These are phyloP conservation scores for Yamadazyma dushanensis DNA, from an alignment of 1,139 yeast species.

Conservation along the genomic window DNA sequence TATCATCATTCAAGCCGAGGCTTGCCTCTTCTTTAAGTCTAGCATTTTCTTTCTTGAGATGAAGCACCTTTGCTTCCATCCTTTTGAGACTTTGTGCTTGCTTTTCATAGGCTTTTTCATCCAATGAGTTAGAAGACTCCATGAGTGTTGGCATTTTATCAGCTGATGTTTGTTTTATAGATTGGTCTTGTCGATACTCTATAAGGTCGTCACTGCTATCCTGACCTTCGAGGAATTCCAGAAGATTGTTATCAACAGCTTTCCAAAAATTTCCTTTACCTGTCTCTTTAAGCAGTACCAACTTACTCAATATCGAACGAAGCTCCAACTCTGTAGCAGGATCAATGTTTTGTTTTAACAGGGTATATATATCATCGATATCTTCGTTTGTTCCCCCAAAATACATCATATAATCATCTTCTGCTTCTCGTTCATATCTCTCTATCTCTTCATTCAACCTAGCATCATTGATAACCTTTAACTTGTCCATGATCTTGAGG, in stretches of 20 bases:
- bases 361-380: slow-evolving; percentile 21
- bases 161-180: neutral
- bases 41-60: slow-evolving; percentile 26
- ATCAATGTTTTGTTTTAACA: slow-evolving; percentile 14
- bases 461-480: slow-evolving; percentile 35
- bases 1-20: slow-evolving; percentile 14
- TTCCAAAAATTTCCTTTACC: neutral
- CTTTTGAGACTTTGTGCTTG: slow-evolving; percentile 30
- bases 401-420: slow-evolving; percentile 36
- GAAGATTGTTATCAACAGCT: neutral
- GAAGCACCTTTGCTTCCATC: slow-evolving; percentile 23
- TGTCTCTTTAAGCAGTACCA: neutral
- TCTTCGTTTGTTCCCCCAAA: slow-evolving; percentile 16
- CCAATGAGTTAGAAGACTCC: too few relatives aligned
- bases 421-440: slow-evolving; percentile 40
- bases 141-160: too few relatives aligned
- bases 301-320: slow-evolving; percentile 10
- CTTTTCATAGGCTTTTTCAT: too few relatives aligned
- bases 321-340: slow-evolving; percentile 16
- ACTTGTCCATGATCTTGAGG: slow-evolving; percentile 35
- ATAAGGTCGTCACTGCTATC: neutral
- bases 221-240: neutral
- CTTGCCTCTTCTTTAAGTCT: slow-evolving; percentile 24
- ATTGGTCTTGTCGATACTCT: neutral
- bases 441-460: slow-evolving; percentile 48